These are phyloP conservation scores for Cryptosporidium andersoni DNA, from an alignment of 169 alveolate species.

Conservation along the genomic window DNA sequence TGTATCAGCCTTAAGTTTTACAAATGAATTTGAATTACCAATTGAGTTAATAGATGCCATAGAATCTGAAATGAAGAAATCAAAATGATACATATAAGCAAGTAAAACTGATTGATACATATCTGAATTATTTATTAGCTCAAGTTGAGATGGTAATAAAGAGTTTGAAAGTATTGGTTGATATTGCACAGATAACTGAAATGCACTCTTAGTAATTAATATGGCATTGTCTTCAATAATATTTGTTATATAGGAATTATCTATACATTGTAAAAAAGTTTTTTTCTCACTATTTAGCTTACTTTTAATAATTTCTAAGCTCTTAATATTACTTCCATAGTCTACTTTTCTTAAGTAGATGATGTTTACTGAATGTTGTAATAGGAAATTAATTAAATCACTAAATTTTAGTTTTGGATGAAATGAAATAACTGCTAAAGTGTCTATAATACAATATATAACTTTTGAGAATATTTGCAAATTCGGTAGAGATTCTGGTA, in stretches of 20 bases:
- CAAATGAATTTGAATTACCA: neutral
- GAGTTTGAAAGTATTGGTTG: too few species aligned
- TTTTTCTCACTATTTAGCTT: conserved; percentile 11
- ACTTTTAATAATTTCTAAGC: conserved; percentile 3
- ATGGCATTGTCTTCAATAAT: neutral
- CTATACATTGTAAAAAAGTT: conserved; percentile 1
- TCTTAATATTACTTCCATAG: conserved; percentile 32
- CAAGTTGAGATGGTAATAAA: too few species aligned
- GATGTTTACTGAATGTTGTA: conserved; percentile 20
- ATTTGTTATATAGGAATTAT: neutral
- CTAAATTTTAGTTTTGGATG: neutral
- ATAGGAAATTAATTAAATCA: conserved; percentile 17
- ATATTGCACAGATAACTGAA: conserved; percentile 5
- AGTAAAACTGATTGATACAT: conserved; percentile 40
- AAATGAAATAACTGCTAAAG: neutral
- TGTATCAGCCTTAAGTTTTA: conserved; percentile 12
- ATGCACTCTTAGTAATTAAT: neutral
- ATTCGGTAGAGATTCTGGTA: too few species aligned
- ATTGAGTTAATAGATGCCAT: neutral
- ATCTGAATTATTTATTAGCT: conserved; percentile 1
- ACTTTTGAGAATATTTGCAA: too few species aligned
- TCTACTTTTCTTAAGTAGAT: conserved; percentile 24
- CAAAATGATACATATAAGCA: conserved; percentile 29
- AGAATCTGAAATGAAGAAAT: neutral
- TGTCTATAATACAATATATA: too few species aligned